These are phyloP conservation scores for Globisporangium sylvaticum DNA, from an alignment of 352 stramenopile genomes.

Conservation along the genomic window DNA sequence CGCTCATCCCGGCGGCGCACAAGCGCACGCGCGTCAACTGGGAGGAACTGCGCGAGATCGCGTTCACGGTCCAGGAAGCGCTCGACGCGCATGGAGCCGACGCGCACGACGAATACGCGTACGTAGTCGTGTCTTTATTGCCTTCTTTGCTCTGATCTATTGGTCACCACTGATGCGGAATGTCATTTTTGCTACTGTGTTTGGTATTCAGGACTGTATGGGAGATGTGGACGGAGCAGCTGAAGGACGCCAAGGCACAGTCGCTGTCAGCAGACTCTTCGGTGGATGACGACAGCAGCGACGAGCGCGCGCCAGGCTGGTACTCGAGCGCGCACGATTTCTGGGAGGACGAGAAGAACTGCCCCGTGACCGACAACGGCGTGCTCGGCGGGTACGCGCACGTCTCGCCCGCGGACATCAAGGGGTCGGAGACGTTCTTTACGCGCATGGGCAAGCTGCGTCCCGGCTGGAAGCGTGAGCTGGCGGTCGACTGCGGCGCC, in stretches of 20 bases:
- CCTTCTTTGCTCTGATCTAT: neutral
- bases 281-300: neutral
- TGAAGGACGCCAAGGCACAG: slow-evolving; percentile 33
- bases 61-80: slow-evolving; percentile 52
- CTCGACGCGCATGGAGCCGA: slow-evolving; percentile 51
- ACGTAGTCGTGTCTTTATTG: slow-evolving; percentile 9
- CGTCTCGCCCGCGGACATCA: slow-evolving; percentile 78
- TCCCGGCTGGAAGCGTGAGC: slow-evolving; percentile 43
- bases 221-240: slow-evolving; percentile 68
- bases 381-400: slow-evolving; percentile 91
- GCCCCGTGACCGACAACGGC: slow-evolving; percentile 89
- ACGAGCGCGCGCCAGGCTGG: slow-evolving; percentile 36
- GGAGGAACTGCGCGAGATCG: slow-evolving; percentile 43
- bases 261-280: neutral
- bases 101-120: slow-evolving; percentile 63
- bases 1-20: slow-evolving; percentile 23
- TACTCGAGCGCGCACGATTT: slow-evolving; percentile 75
- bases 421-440: slow-evolving; percentile 65
- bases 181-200: neutral
- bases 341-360: slow-evolving; percentile 90
- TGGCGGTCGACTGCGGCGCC: slow-evolving; percentile 78
- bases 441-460: slow-evolving; percentile 37
- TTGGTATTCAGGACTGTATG: slow-evolving; percentile 44
- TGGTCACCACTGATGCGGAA: neutral
- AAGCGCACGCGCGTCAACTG: slow-evolving; percentile 48